Conservation (phyloP, 176 grass and related monocot genomes). For the Olyra latifolia region DNA sequence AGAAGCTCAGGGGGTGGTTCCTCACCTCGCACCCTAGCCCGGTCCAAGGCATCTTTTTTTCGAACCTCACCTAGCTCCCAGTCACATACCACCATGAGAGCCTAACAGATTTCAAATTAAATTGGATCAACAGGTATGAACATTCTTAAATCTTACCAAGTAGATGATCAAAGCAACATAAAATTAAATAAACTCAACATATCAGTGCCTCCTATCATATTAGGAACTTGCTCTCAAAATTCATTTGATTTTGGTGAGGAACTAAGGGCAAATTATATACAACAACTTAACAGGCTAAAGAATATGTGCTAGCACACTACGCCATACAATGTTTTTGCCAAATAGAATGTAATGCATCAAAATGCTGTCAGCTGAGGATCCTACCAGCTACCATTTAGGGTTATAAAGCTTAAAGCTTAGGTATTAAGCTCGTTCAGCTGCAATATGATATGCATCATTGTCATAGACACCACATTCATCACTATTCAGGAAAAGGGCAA, state of each 20-base stretch:
- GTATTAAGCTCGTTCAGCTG: conserved; percentile 27
- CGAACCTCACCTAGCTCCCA: conserved; percentile 86
- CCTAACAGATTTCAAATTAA: conserved; percentile 51
- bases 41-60: conserved; percentile 89
- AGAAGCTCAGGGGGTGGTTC: conserved; percentile 84
- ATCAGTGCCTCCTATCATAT: neutral
- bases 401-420: neutral
- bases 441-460: neutral
- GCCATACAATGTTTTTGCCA: neutral
- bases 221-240: neutral
- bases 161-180: neutral
- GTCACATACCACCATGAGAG: conserved; percentile 86
- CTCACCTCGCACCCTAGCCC: conserved; percentile 96
- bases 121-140: conserved; percentile 5
- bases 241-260: conserved; percentile 24
- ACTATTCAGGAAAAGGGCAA: conserved; percentile 20
- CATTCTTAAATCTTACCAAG: conserved; percentile 22
- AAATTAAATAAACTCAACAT: conserved; percentile 6
- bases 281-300: neutral
- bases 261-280: neutral
- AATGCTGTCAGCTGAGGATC: neutral
- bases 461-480: neutral
- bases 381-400: neutral
- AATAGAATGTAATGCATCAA: neutral
- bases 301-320: conserved; percentile 16